A percentile compares a stretch with the other conserved stretches of the same genome.
These are phyloP conservation scores for Russula compacta DNA, from an alignment of 768 basidiomycete genomes.

Conservation along the genomic window DNA sequence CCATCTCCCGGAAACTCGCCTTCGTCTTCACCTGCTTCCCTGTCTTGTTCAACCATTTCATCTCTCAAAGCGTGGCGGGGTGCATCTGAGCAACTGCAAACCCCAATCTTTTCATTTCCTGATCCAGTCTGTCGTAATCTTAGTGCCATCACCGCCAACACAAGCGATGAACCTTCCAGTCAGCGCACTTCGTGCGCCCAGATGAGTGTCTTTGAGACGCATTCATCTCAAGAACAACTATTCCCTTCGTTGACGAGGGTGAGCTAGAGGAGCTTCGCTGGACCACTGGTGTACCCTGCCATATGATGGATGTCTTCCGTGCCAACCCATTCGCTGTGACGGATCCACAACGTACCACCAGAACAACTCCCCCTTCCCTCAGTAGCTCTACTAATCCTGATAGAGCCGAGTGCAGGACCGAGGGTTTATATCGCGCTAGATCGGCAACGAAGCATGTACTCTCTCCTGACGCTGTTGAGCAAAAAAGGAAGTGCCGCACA, in stretches of 20 bases:
- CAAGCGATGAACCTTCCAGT: background rate
- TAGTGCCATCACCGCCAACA: background rate
- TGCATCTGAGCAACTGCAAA: background rate
- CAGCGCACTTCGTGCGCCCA: background rate
- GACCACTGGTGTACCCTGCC: conserved; percentile 14
- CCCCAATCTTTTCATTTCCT: background rate
- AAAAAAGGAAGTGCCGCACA: conserved; percentile 10
- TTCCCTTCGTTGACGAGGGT: background rate
- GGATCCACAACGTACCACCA: background rate
- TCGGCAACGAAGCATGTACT: conserved; percentile 2
- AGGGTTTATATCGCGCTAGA: background rate
- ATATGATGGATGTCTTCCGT: conserved; percentile 20
- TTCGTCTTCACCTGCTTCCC: conserved; percentile 7
- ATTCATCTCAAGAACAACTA: background rate
- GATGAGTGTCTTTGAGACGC: background rate
- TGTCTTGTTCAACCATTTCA: conserved; percentile 7
- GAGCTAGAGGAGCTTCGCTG: conserved; percentile 10
- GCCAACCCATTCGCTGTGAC: conserved; percentile 13
- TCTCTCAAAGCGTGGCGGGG: conserved; percentile 3
- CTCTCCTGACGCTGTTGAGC: conserved; percentile 3
- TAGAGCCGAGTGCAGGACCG: background rate
- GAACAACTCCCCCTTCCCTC: background rate
- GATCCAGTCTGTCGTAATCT: background rate
- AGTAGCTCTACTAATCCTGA: background rate
- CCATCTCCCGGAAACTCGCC: background rate